These are phyloP conservation scores for Sporothrix humicola DNA, from an alignment of 2,329 filamentous ascomycete genomes.

Conservation along the genomic window DNA sequence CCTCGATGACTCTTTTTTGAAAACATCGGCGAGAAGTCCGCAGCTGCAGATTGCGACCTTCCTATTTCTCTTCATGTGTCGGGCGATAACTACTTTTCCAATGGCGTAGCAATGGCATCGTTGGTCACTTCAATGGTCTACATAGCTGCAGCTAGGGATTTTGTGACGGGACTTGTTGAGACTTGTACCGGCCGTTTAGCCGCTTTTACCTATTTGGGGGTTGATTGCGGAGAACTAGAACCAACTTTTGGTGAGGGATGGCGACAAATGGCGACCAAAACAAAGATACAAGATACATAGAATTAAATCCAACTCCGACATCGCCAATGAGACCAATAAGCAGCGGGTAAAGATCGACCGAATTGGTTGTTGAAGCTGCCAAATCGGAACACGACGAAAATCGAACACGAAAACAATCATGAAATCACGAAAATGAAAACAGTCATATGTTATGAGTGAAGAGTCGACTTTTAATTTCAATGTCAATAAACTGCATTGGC, in stretches of 20 bases:
- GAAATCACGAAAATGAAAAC: not conserved
- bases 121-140: no score
- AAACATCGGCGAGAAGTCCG: conserved; percentile 19
- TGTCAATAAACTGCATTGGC: not conserved
- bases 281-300: not conserved
- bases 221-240: not conserved
- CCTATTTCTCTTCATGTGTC: not conserved
- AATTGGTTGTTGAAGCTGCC: not conserved
- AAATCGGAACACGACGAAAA: conserved; percentile 3
- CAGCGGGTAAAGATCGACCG: not conserved
- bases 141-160: not conserved
- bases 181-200: not conserved
- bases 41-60: not conserved
- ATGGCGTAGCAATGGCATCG: not conserved
- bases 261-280: not conserved
- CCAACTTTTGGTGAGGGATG: no score
- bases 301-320: not conserved
- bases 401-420: not conserved
- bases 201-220: not conserved
- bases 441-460: not conserved
- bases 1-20: not conserved
- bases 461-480: not conserved
- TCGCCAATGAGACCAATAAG: conserved; percentile 8
- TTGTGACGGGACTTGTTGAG: not conserved
- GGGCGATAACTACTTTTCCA: not conserved